phyloP scores from a whole-genome alignment of 1,139 yeast genomes.

The Candida glucosophila region DNA sequence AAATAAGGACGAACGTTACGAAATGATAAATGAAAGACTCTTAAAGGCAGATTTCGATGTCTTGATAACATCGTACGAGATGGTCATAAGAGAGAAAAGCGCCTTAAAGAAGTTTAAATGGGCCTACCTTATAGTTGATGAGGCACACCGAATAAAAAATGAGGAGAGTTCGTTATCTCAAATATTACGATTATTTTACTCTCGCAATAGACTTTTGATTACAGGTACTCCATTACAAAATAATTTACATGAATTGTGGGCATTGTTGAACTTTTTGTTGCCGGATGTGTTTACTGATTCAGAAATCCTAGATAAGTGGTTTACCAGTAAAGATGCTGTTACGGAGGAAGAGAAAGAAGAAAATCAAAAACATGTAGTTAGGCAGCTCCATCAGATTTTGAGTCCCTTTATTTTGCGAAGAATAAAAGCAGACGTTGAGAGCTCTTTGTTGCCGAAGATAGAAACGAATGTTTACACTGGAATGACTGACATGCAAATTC shows the following conservation, averaged over 20 bases:
- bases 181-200: slow-evolving; percentile 77
- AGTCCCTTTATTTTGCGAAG: slow-evolving; percentile 85
- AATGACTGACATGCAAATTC: slow-evolving; percentile 88
- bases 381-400: slow-evolving; percentile 74
- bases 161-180: slow-evolving; percentile 88
- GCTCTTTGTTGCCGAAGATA: slow-evolving; percentile 79
- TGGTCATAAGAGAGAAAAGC: slow-evolving; percentile 82
- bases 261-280: slow-evolving; percentile 74
- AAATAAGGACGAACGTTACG: slow-evolving; percentile 64
- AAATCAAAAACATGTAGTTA: slow-evolving; percentile 72
- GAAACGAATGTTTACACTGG: slow-evolving; percentile 88
- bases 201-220: slow-evolving; percentile 74
- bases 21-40: slow-evolving; percentile 50
- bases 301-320: slow-evolving; percentile 88
- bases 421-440: slow-evolving; percentile 89
- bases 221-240: slow-evolving; percentile 97
- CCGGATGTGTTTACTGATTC: slow-evolving; percentile 95
- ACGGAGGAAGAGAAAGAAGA: slow-evolving; percentile 18
- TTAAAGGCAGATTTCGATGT: slow-evolving; percentile 79
- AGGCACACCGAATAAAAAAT: slow-evolving; percentile 93
- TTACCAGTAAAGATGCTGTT: slow-evolving; percentile 32
- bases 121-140: slow-evolving; percentile 93
- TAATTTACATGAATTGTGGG: slow-evolving; percentile 94
- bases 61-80: slow-evolving; percentile 82
- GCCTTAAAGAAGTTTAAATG: slow-evolving; percentile 75